Percentiles rank a stretch among this genome's conserved stretches.
phyloP scores from a whole-genome alignment of 495 filamentous ascomycete species.

The Apiosordaria backusii region DNA sequence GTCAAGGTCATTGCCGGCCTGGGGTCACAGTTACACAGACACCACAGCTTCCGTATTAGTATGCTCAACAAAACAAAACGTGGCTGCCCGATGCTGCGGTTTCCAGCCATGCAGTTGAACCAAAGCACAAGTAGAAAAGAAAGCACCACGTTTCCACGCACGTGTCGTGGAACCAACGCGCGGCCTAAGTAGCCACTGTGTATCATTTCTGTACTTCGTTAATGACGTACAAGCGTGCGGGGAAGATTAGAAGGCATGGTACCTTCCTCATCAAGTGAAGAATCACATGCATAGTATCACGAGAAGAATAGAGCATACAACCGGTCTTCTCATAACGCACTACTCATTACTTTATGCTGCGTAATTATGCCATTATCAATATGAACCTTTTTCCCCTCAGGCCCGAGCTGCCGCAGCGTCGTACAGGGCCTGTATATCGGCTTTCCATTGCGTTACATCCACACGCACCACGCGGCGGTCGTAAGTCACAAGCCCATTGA shows the following conservation, averaged over 20 bases:
- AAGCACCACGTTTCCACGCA: neutral
- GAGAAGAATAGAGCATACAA: neutral
- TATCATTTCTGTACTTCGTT: neutral
- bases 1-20: neutral
- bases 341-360: neutral
- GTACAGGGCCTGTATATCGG: conserved; percentile 58
- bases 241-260: neutral
- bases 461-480: conserved; percentile 56
- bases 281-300: neutral
- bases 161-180: conserved; percentile 3
- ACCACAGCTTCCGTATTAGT: neutral
- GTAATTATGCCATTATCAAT: neutral
- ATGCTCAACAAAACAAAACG: neutral
- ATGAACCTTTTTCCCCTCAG: neutral
- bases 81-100: neutral
- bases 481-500: conserved; percentile 66
- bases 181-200: neutral
- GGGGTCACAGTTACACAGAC: neutral
- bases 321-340: neutral
- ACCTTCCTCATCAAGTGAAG: neutral
- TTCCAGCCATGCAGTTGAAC: neutral
- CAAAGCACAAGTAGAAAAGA: neutral
- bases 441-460: conserved; percentile 55
- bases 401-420: conserved; percentile 43
- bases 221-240: neutral